Conservation (phyloP, 352 stramenopile genomes). For the Globisporangium splendens region DNA sequence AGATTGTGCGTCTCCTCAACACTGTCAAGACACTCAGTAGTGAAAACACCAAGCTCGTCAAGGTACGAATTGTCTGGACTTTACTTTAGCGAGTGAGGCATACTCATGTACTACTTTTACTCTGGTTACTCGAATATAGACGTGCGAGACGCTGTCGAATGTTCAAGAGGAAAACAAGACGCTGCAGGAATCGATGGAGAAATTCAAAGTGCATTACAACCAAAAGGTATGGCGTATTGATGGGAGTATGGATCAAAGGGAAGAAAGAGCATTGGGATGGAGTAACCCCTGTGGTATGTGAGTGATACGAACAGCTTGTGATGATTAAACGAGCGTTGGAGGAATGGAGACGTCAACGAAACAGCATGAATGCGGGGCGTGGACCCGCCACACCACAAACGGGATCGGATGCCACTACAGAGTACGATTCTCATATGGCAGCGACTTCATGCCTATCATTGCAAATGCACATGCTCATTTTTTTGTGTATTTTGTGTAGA, state of each 20-base stretch:
- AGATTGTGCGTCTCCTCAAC: conserved; percentile 78
- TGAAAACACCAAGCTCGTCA: conserved; percentile 82
- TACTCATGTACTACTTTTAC: no score
- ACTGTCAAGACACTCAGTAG: conserved; percentile 82
- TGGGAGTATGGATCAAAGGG: background rate
- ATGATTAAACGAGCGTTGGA: conserved; percentile 89
- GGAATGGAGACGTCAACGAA: conserved; percentile 77
- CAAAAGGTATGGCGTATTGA: conserved; percentile 56
- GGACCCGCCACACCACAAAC: background rate
- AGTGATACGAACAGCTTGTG: conserved; percentile 45
- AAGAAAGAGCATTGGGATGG: background rate
- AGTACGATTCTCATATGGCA: no score
- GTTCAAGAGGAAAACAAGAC: conserved; percentile 74
- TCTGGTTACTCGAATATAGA: conserved; percentile 29
- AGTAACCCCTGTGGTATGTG: background rate
- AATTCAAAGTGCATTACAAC: conserved; percentile 85
- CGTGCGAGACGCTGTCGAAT: conserved; percentile 72
- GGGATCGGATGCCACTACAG: no score
- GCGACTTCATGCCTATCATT: background rate
- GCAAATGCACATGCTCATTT: background rate
- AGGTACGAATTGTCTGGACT: conserved; percentile 54
- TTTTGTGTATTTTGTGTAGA: no score
- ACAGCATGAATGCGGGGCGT: conserved; percentile 5
- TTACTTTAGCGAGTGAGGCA: no score
- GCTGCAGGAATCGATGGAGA: conserved; percentile 78